Evolutionary conservation across 768 basidiomycete species (phyloP), one percentile per base, ranked within the genome.

Genomic region (Pleurotus tuoliensis): DNA sequence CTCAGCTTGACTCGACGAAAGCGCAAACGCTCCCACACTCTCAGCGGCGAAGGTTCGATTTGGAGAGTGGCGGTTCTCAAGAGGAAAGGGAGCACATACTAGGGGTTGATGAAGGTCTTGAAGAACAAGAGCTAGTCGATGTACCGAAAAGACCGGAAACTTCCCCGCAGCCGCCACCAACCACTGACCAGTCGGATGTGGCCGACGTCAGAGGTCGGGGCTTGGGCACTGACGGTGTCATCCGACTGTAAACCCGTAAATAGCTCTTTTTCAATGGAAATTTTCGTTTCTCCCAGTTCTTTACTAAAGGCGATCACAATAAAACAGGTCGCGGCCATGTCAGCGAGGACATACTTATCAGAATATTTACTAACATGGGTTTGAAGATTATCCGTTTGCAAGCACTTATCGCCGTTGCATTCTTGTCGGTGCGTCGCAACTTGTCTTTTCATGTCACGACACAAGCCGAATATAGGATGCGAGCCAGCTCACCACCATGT

Each of bases 41-140:
- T 57, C 55, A 38, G 16, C 41, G 56, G 18, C 41, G 57, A 22
- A 50, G 64, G n/a, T 56, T 62, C 5, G 60, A 63, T 15, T 15
- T 60, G 34, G 60, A 62, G 51, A 62, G 57, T 37, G 63, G 57
- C 27, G 57, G 49, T 13, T 58, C 66, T 5, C 56, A 61, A 46
- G 67, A 74, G 56, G 72, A 73, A 50, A 65, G 66, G 24, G 71
- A 72, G 25, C 77, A 75, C 55, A 69, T 70, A 65, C 63, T 78
- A 5, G 72, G 65, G 4, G 68, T 68, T 7, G 69, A 69, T 5
- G 70, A 72, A 1, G 67, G 64, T 9, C 66, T 64, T 34, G 63
- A 62, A 4, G 67, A 50, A 30, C 43, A 46, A 50, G 47, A 43
- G 38, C 30, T 27, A 47, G 46, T 50, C 40, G 50, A 51, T 37